A percentile compares a stretch with the other conserved stretches of the same genome.
These are phyloP conservation scores for Trichophaea hybrida DNA, from an alignment of 2,329 filamentous ascomycete genomes.

Conservation along the genomic window DNA sequence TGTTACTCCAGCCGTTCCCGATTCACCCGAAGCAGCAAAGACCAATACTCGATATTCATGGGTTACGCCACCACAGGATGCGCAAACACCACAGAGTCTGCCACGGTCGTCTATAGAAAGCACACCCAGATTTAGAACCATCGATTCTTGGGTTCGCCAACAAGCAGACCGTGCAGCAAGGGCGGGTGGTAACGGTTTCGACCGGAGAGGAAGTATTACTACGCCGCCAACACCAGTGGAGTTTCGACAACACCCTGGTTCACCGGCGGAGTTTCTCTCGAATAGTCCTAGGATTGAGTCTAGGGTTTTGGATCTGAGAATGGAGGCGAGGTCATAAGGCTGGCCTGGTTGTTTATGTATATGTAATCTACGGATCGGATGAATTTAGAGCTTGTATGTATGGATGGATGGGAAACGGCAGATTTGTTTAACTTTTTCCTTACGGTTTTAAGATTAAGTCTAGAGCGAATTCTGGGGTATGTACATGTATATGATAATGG, in stretches of 20 bases:
- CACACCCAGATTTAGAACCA: slow-evolving; percentile 41
- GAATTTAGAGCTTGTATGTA: background rate
- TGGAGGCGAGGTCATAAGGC: background rate
- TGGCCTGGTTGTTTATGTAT: background rate
- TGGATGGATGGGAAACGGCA: background rate
- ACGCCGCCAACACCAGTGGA: slow-evolving; percentile 7
- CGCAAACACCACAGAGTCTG: background rate
- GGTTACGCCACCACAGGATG: background rate
- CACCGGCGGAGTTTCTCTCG: slow-evolving; percentile 5
- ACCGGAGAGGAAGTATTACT: background rate
- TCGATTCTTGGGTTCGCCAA: slow-evolving; percentile 52
- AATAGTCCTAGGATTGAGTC: background rate
- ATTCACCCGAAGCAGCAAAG: background rate
- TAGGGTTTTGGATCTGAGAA: background rate
- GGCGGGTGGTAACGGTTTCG: slow-evolving; percentile 1
- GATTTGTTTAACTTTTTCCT: background rate
- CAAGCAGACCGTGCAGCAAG: slow-evolving; percentile 38
- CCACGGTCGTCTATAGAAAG: slow-evolving; percentile 38
- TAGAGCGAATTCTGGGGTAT: no score
- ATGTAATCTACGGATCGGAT: background rate
- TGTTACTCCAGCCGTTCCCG: background rate
- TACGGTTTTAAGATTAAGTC: background rate
- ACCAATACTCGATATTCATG: background rate
- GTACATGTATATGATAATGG: no score
- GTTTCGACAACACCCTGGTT: slow-evolving; percentile 13